Evolutionary conservation across 768 basidiomycete genomes (phyloP).

Genomic region (Pleurotus djamor): DNA sequence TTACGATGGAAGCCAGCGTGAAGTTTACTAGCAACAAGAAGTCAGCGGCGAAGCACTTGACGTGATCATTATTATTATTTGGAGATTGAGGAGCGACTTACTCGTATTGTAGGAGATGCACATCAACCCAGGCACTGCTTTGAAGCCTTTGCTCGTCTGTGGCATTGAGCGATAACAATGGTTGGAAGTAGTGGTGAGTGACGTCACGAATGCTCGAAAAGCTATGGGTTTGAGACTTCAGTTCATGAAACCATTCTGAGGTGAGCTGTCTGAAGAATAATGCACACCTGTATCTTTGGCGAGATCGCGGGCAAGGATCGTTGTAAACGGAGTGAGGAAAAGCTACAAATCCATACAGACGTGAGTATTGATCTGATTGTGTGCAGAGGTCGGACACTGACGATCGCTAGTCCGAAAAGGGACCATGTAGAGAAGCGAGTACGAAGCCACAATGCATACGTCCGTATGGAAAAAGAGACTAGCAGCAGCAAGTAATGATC

Average conservation of each 20-base stretch:
- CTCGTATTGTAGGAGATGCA: slow-evolving; percentile 2
- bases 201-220: background rate
- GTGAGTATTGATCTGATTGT: background rate
- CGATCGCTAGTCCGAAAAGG: background rate
- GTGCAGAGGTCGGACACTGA: background rate
- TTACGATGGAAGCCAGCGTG: background rate
- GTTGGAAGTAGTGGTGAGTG: background rate
- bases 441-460: background rate
- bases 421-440: background rate
- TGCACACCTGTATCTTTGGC: background rate
- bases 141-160: background rate
- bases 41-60: too few species aligned
- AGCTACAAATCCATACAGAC: background rate
- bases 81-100: background rate
- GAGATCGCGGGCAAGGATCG: background rate
- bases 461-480: slow-evolving; percentile 1
- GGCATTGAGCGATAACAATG: background rate
- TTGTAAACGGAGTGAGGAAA: background rate
- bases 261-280: too few species aligned
- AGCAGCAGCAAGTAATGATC: background rate
- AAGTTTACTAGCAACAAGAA: background rate
- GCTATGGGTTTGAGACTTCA: background rate
- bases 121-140: background rate
- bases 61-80: background rate
- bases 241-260: background rate